A percentile compares a stretch with the other conserved stretches of the same genome.
Conservation (phyloP, 2,329 filamentous ascomycete species). For the Aspergillus fischeri region DNA sequence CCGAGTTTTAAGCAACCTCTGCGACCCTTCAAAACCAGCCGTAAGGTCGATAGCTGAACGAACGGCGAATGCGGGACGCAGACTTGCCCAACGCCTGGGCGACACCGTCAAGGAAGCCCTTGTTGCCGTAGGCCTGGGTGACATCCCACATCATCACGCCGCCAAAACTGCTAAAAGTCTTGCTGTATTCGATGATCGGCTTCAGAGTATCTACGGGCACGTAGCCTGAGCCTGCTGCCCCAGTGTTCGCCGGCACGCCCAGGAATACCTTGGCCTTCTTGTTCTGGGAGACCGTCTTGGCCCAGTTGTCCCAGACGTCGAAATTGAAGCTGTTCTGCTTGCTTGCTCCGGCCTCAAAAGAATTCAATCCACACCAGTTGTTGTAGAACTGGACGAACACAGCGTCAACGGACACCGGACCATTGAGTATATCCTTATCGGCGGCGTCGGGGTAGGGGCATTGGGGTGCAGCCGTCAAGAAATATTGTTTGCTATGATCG, state of each 20-base stretch:
- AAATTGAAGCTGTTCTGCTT: slow-evolving; percentile 59
- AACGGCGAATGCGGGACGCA: slow-evolving; percentile 2
- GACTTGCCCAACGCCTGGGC: slow-evolving; percentile 28
- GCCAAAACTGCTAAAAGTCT: slow-evolving; percentile 57
- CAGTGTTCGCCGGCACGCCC: slow-evolving; percentile 55
- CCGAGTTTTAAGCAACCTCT: not conserved
- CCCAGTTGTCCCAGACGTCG: slow-evolving; percentile 63
- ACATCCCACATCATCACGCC: slow-evolving; percentile 69
- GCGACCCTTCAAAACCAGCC: not conserved
- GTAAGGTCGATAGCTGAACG: not conserved
- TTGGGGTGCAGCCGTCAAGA: slow-evolving; percentile 64
- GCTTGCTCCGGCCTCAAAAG: slow-evolving; percentile 44
- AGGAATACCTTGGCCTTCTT: slow-evolving; percentile 58
- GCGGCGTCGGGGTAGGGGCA: slow-evolving; percentile 63
- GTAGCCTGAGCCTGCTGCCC: slow-evolving; percentile 56
- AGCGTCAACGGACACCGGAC: slow-evolving; percentile 55
- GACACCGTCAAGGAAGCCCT: slow-evolving; percentile 51
- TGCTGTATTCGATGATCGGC: slow-evolving; percentile 51
- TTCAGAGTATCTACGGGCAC: slow-evolving; percentile 44
- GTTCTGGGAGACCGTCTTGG: slow-evolving; percentile 55
- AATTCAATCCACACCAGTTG: slow-evolving; percentile 60
- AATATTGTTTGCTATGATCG: slow-evolving; percentile 51
- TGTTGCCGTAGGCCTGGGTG: slow-evolving; percentile 57
- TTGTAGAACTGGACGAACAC: slow-evolving; percentile 66
- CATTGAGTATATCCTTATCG: slow-evolving; percentile 54